phyloP scores from a whole-genome alignment of 2,329 filamentous ascomycete genomes.

The Raffaelea deltoideospora region DNA sequence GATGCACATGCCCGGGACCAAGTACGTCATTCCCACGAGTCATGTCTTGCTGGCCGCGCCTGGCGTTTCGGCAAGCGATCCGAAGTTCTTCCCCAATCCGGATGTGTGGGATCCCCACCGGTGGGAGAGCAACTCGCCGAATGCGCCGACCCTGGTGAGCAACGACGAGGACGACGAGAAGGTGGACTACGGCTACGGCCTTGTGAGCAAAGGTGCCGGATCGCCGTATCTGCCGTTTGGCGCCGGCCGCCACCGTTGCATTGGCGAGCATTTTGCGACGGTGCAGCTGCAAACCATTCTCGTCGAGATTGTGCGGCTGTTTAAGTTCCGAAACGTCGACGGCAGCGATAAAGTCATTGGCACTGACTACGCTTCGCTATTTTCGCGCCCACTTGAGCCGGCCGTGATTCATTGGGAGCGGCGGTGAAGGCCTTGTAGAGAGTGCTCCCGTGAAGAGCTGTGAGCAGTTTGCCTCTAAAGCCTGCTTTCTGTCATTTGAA shows the following conservation, averaged over 20 bases:
- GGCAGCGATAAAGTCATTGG: slow-evolving; percentile 54
- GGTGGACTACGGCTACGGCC: slow-evolving; percentile 85
- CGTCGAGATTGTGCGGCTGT: slow-evolving; percentile 58
- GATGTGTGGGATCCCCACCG: slow-evolving; percentile 78
- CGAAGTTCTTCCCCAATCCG: slow-evolving; percentile 68
- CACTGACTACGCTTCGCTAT: slow-evolving; percentile 55
- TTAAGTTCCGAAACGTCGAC: slow-evolving; percentile 66
- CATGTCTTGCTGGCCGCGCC: slow-evolving; percentile 77
- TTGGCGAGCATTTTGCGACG: slow-evolving; percentile 93
- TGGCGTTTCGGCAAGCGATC: slow-evolving; percentile 60
- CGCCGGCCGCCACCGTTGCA: slow-evolving; percentile 83
- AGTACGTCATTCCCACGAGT: slow-evolving; percentile 64
- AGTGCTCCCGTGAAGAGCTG: not conserved
- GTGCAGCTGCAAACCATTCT: slow-evolving; percentile 79
- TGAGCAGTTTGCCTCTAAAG: too few relatives aligned
- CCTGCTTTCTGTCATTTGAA: too few relatives aligned
- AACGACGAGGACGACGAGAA: slow-evolving; percentile 48
- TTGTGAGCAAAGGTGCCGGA: slow-evolving; percentile 78
- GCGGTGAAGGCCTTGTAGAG: slow-evolving; percentile 29
- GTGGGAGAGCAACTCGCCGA: slow-evolving; percentile 56
- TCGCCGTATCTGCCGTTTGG: slow-evolving; percentile 92
- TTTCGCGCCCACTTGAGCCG: slow-evolving; percentile 57
- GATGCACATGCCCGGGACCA: slow-evolving; percentile 69
- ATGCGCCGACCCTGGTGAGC: slow-evolving; percentile 30
- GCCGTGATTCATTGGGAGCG: slow-evolving; percentile 64